Evolutionary conservation across 164 flowering plant genomes (phyloP).

Genomic region (Chimonanthus salicifolius): DNA sequence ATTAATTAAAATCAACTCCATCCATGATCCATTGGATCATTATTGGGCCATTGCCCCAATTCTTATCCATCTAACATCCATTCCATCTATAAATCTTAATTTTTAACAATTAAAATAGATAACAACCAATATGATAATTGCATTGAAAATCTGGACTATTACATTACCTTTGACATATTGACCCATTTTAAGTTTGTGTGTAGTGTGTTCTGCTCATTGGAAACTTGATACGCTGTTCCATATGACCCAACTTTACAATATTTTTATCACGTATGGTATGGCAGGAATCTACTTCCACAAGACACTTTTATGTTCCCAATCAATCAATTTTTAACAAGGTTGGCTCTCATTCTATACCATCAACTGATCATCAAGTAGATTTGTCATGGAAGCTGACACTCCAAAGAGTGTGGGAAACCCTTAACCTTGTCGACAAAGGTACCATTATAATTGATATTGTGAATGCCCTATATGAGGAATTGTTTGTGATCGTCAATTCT

Average conservation of each 20-base stretch:
- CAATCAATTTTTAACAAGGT: constrained; percentile 73
- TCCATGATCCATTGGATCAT: too few species aligned
- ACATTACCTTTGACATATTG: too few species aligned
- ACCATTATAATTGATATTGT: background rate
- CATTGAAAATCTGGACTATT: too few species aligned
- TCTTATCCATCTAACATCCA: too few species aligned
- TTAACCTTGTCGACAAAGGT: constrained; percentile 30
- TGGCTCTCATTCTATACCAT: constrained; percentile 39
- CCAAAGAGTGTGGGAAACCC: constrained; percentile 75
- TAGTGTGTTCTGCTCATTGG: background rate
- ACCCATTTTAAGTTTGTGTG: background rate
- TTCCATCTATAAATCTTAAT: too few species aligned
- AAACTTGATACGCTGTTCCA: background rate
- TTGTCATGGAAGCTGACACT: constrained; percentile 79
- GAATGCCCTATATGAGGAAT: background rate
- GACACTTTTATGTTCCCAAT: constrained; percentile 87
- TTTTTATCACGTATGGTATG: constrained; percentile 12
- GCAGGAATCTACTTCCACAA: constrained; percentile 83
- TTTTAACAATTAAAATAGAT: too few species aligned
- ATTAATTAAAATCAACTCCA: too few species aligned
- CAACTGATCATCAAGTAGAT: constrained; percentile 56
- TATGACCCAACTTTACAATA: background rate
- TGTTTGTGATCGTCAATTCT: background rate
- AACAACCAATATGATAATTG: too few species aligned
- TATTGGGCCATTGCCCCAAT: too few species aligned